Conservation (phyloP, 768 basidiomycete genomes). For the Russula griseocarnosa region DNA sequence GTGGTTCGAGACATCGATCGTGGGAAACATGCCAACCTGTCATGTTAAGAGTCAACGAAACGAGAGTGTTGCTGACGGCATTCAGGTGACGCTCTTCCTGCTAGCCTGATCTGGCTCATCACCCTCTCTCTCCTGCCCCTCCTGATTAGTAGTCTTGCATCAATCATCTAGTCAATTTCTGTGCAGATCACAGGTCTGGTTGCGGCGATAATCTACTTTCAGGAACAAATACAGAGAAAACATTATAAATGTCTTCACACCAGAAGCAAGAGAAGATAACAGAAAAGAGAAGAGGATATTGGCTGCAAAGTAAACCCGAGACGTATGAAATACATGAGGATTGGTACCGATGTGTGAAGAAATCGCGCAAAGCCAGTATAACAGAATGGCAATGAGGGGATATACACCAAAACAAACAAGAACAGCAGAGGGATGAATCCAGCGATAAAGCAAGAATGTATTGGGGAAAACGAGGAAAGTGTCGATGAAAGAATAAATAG, state of each 20-base stretch:
- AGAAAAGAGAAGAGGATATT: conserved; percentile 15
- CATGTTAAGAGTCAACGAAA: conserved; percentile 9
- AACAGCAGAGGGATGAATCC: conserved; percentile 22
- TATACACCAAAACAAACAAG: conserved; percentile 25
- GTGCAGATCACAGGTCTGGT: conserved; percentile 6
- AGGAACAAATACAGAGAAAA: conserved; percentile 22
- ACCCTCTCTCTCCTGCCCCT: background rate
- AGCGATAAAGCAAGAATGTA: conserved; percentile 23
- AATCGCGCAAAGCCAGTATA: conserved; percentile 25
- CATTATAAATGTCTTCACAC: conserved; percentile 14
- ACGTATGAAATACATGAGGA: conserved; percentile 27
- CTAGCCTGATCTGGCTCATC: conserved; percentile 9
- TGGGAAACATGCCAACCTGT: conserved; percentile 15
- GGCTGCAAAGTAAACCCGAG: conserved; percentile 20
- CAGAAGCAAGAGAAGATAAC: background rate
- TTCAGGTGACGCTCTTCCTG: conserved; percentile 1
- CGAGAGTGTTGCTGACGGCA: conserved; percentile 19
- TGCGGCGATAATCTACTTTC: conserved; percentile 26
- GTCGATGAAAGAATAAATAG: conserved; percentile 20
- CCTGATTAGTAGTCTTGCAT: background rate
- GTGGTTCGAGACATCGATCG: conserved; percentile 10
- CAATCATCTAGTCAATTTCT: conserved; percentile 10
- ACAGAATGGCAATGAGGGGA: conserved; percentile 19
- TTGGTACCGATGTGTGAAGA: conserved; percentile 25
- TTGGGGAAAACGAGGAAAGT: conserved; percentile 14